A percentile compares a stretch with the other conserved stretches of the same genome.
Conservation (phyloP, 106 monocot genomes). For the Triglochin maritima region DNA sequence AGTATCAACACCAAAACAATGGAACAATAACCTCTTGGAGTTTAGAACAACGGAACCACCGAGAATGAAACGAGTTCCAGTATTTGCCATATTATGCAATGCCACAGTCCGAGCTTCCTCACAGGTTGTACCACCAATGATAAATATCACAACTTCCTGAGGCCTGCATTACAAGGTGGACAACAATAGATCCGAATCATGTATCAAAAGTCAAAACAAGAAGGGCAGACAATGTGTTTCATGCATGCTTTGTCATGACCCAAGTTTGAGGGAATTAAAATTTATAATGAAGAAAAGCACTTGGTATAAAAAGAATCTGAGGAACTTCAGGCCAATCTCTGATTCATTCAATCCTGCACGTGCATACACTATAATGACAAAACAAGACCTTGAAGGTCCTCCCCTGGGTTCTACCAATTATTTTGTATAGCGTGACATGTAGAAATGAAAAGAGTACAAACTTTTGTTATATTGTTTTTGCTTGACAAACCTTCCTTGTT, state of each 20-base stretch:
- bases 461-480: background rate
- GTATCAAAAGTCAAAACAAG: too few species aligned
- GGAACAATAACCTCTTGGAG: slow-evolving; percentile 50
- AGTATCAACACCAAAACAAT: background rate
- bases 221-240: too few species aligned
- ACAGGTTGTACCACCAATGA: slow-evolving; percentile 92
- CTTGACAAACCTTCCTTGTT: slow-evolving; percentile 73
- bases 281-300: too few species aligned
- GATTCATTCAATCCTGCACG: too few species aligned
- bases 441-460: background rate
- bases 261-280: background rate
- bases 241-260: background rate
- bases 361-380: too few species aligned
- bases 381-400: too few species aligned
- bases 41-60: slow-evolving; percentile 87
- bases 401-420: too few species aligned
- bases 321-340: too few species aligned
- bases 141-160: slow-evolving; percentile 87
- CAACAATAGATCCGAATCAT: background rate
- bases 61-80: slow-evolving; percentile 88
- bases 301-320: too few species aligned
- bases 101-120: slow-evolving; percentile 86
- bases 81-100: slow-evolving; percentile 66
- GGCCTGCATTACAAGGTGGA: slow-evolving; percentile 34
- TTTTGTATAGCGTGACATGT: too few species aligned